phyloP scores from a whole-genome alignment of 805 yeast species.

The Barnettozyma siamensis region DNA sequence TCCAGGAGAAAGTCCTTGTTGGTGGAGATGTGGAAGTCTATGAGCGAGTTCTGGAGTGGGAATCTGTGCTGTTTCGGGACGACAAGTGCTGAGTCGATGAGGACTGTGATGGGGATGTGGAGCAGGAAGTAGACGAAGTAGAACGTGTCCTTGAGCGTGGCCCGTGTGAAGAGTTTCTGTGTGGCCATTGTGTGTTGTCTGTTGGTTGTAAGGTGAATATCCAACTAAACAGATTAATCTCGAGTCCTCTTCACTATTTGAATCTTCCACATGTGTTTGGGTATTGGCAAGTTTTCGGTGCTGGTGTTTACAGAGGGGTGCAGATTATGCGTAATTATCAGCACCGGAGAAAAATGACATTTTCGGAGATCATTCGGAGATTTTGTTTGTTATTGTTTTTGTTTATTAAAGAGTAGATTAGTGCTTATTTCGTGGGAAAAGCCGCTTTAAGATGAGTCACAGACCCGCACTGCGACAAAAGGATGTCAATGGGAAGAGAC shows the following conservation, averaged over 20 bases:
- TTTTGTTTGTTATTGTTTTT: too few species aligned
- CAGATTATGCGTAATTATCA: background rate
- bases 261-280: too few species aligned
- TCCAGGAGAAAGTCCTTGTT: constrained; percentile 70
- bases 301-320: background rate
- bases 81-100: constrained; percentile 70
- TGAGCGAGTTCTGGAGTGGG: constrained; percentile 41
- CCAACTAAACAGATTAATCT: too few species aligned
- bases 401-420: too few species aligned
- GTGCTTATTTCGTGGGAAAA: too few species aligned
- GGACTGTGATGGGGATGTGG: constrained; percentile 71
- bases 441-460: constrained; percentile 3
- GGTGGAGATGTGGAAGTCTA: constrained; percentile 50
- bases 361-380: too few species aligned
- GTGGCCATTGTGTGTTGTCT: too few species aligned
- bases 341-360: too few species aligned
- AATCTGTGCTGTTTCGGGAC: constrained; percentile 48
- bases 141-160: constrained; percentile 31
- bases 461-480: constrained; percentile 1
- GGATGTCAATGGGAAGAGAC: background rate
- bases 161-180: background rate
- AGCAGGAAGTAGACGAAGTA: constrained; percentile 48
- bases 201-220: too few species aligned
- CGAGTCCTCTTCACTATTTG: too few species aligned
- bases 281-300: too few species aligned